Base-by-base conservation (phyloP, 78 protist species). In the Speleostelium caveatum region DNA sequence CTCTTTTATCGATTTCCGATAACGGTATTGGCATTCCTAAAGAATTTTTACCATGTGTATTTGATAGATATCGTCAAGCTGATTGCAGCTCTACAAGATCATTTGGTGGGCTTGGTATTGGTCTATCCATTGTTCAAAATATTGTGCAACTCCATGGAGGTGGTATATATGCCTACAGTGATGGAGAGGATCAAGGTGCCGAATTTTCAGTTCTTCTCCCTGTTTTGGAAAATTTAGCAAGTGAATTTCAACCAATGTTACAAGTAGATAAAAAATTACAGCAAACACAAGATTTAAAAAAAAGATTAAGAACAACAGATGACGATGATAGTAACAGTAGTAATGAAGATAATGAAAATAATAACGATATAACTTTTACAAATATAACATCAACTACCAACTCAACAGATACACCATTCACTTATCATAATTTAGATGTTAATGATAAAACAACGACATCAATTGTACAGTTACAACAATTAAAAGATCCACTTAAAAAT, bases 41-140 rank as follows among this genome's bases (percentile, higher is more conserved):
- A 4, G 67, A 65, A 26, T 80, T 80, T 22, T n/a, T 80, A 3
- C 77, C 89, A 56, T 38, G 49, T 56, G 89, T 80, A 2, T 80
- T 80, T 60, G 89, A 80, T 41, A 58, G 89, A 14, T 80, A 61
- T 59, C 51, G 63, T 33, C 89, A 80, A 22, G 89, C 89, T 2
- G 89, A 80, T 24, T 55, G 71, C 61, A 80, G 89, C 28, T 67
- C 89, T 2, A 80, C 89, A 26, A 22, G 89, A 16, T 28, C 33
- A 0, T 68, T 61, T 58, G 89, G 89, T n/a, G 89, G 89, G 14
- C 61, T 80, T 0, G 89, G 89, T 58, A 71, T 80, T 36, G 89
- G 89, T 3, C 22, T 80, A 17, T 80, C 89, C 21, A 80, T 80
- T 28, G 74, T 72, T 12, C 73, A 68, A 24, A 68, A 80, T 41